These are phyloP conservation scores for Penicillium sp. DNA, from an alignment of 2,329 filamentous ascomycete species.

Conservation along the genomic window DNA sequence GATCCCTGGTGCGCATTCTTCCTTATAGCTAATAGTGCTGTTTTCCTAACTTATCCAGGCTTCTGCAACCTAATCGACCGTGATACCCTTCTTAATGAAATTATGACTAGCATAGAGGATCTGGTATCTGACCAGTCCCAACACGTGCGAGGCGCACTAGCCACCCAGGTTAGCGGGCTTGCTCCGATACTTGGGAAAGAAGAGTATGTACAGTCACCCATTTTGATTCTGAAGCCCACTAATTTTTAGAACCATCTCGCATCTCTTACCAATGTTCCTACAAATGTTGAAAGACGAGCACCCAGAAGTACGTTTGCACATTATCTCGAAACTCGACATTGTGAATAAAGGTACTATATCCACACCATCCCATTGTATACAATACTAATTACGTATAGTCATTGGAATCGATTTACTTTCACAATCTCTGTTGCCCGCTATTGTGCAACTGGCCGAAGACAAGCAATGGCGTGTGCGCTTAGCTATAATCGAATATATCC, in stretches of 20 bases:
- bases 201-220: slow-evolving; percentile 62
- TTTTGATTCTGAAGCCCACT: neutral
- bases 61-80: slow-evolving; percentile 90
- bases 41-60: slow-evolving; percentile 48
- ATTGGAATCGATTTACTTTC: slow-evolving; percentile 97
- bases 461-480: slow-evolving; percentile 98
- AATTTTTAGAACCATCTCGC: slow-evolving; percentile 74
- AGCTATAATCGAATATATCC: slow-evolving; percentile 99
- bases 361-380: neutral
- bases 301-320: slow-evolving; percentile 94
- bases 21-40: neutral
- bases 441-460: slow-evolving; percentile 95
- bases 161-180: slow-evolving; percentile 93
- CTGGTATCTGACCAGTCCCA: slow-evolving; percentile 94
- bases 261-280: slow-evolving; percentile 96
- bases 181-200: slow-evolving; percentile 97
- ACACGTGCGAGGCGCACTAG: slow-evolving; percentile 90
- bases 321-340: slow-evolving; percentile 98
- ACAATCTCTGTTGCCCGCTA: slow-evolving; percentile 92
- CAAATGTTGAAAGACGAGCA: slow-evolving; percentile 99
- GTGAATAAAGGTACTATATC: slow-evolving; percentile 76
- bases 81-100: slow-evolving; percentile 83
- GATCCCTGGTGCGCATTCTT: slow-evolving; percentile 65
- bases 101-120: slow-evolving; percentile 95
- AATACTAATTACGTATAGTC: slow-evolving; percentile 52